Base-by-base conservation (phyloP, 2,329 filamentous ascomycete species). In the Endothia cerciana region DNA sequence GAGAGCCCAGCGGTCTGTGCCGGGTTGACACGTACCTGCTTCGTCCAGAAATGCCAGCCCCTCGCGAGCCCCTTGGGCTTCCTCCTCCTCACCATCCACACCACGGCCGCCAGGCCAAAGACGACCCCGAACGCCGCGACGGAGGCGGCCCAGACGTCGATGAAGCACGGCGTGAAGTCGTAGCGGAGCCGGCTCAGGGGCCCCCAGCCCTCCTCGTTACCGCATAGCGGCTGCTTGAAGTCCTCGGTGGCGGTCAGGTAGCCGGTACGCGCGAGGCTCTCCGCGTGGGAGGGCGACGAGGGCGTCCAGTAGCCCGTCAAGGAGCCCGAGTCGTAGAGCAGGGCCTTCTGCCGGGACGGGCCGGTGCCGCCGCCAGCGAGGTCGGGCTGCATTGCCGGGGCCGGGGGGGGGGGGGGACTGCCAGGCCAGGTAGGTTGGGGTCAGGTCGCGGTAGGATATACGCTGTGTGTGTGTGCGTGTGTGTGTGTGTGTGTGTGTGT, bases 151-250 rank as follows among this genome's bases (percentile, higher is more conserved):
- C 92, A 94, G 28, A 97, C 87, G 76, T 99, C 96, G 73, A 98
- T 89, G 76, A 99, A 99, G 82, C 95, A 99, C 49, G 95, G 94
- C 19, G 95, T 98, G 74, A 99, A 93, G 80, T 99, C 95, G 78
- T 93, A 97, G 77, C 94, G 86, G 71, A 89, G 84, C 43, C 89
- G 89, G 78, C 93, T 97, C 75, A 99, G 76, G 28, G 95, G 95
- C 1, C 96, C 96, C 95, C 95, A 99, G 73, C 95, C 96, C 79
- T 98, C 94, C 63, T 84, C 82, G 79, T 97, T 95, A 77, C 91
- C 88, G 80, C 94, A 98, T 77, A 97, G 82, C 65, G 92, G 88
- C 76, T 96, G 91, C 70, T 80, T 80, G 73, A 82, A 81, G 38
- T 77, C 68, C 64, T 76, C 72, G 38, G 79, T 77, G n/a, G 83